These are phyloP conservation scores for Cyclotella atomus DNA, from an alignment of 108 stramenopile species.

Conservation along the genomic window DNA sequence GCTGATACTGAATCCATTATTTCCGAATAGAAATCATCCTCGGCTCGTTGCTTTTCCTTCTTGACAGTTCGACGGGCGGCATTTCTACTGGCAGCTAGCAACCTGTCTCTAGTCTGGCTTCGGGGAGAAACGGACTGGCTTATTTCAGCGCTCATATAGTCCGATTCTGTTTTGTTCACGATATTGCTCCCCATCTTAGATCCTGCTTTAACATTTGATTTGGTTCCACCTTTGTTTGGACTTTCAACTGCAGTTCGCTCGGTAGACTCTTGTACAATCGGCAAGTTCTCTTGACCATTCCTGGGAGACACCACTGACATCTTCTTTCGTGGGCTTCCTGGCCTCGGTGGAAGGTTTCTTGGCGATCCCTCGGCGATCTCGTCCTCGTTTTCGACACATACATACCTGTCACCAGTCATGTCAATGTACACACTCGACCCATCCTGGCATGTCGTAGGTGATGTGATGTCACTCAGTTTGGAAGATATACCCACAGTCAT, in stretches of 20 bases:
- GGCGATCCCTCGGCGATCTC: not conserved
- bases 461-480: conserved; percentile 39
- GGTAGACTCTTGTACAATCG: conserved; percentile 1
- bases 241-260: not conserved
- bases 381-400: conserved; percentile 13
- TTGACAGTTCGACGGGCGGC: conserved; percentile 12
- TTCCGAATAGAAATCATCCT: conserved; percentile 25
- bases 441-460: conserved; percentile 19
- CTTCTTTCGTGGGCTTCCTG: conserved; percentile 9
- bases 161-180: not conserved
- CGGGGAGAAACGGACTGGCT: not conserved
- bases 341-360: conserved; percentile 6
- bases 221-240: not conserved
- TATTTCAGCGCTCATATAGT: not conserved
- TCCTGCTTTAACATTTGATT: not conserved
- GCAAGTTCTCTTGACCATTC: not conserved
- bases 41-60: conserved; percentile 1
- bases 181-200: not conserved
- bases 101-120: not conserved
- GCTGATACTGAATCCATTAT: conserved; percentile 16
- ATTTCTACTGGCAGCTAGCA: not conserved
- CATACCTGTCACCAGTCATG: not conserved
- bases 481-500: conserved; percentile 15
- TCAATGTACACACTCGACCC: conserved; percentile 18
- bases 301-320: not conserved